Conservation (phyloP, 768 basidiomycete species). For the Dioszegia aurantiaca region DNA sequence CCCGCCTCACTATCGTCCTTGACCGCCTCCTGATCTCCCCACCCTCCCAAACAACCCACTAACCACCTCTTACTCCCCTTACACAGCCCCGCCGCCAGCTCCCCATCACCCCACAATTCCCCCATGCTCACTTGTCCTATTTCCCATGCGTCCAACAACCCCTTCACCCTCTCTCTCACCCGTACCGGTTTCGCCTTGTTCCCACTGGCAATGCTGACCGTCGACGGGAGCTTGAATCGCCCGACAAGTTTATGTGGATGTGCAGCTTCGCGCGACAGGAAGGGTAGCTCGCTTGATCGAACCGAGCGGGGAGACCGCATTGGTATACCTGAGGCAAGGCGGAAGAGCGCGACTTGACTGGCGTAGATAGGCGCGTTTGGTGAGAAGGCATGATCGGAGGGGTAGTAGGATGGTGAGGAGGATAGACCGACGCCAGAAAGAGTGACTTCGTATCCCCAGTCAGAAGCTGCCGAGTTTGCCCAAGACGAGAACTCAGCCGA, state of each 20-base stretch:
- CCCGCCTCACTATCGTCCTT: not conserved
- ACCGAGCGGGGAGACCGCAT: slow-evolving; percentile 49
- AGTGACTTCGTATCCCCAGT: slow-evolving; percentile 50
- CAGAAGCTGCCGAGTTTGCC: slow-evolving; percentile 38
- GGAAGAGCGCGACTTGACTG: slow-evolving; percentile 51
- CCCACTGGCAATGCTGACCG: slow-evolving; percentile 14
- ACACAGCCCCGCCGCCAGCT: slow-evolving; percentile 30
- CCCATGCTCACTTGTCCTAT: slow-evolving; percentile 34
- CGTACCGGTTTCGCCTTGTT: slow-evolving; percentile 22
- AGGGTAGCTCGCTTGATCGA: slow-evolving; percentile 45
- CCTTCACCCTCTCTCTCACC: slow-evolving; percentile 24
- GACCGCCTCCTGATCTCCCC: slow-evolving; percentile 39
- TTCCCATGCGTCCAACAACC: slow-evolving; percentile 34
- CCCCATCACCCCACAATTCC: slow-evolving; percentile 43
- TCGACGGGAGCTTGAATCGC: slow-evolving; percentile 23
- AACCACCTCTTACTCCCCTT: slow-evolving; percentile 43
- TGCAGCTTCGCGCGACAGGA: slow-evolving; percentile 43
- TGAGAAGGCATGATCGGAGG: slow-evolving; percentile 24
- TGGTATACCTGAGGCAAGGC: slow-evolving; percentile 34
- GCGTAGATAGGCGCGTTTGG: slow-evolving; percentile 48
- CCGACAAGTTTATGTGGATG: slow-evolving; percentile 41
- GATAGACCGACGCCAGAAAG: slow-evolving; percentile 48
- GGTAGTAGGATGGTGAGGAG: slow-evolving; percentile 45
- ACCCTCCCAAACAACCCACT: slow-evolving; percentile 43
- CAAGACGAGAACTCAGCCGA: slow-evolving; percentile 46